Percentiles rank a stretch among this genome's conserved stretches.
Conservation (phyloP, 345 rosid species). For the Salix suchowensis region DNA sequence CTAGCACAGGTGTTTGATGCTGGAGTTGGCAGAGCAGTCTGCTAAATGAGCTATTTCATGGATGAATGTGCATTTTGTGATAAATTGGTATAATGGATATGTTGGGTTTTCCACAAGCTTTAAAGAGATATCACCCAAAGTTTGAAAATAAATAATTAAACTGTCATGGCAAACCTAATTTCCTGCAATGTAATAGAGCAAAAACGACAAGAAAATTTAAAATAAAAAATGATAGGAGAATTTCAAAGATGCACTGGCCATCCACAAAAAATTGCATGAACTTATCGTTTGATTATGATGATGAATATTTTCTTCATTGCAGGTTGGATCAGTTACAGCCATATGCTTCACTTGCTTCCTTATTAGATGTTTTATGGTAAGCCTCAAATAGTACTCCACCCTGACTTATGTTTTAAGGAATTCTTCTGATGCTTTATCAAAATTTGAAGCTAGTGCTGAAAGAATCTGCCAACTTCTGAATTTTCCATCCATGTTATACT, state of each 20-base stretch:
- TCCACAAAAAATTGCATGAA: neutral
- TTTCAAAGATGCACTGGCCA: neutral
- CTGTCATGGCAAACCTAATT: neutral
- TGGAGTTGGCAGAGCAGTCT: neutral
- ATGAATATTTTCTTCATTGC: conserved; percentile 22
- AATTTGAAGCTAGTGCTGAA: neutral
- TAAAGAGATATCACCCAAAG: neutral
- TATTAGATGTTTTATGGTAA: conserved; percentile 85
- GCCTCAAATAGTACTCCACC: neutral
- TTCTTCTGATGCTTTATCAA: neutral
- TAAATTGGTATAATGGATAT: neutral
- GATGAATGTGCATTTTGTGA: neutral
- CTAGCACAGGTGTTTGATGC: neutral
- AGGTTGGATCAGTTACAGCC: conserved; percentile 99
- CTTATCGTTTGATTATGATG: neutral
- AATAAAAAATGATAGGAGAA: neutral
- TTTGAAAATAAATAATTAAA: neutral
- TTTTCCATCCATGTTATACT: neutral
- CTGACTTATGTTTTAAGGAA: neutral
- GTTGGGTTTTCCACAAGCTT: neutral
- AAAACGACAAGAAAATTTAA: neutral
- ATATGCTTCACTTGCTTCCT: conserved; percentile 96
- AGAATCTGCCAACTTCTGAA: neutral
- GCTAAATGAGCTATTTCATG: neutral
- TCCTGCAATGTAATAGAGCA: neutral